phyloP scores from a whole-genome alignment of 345 rosid species.

The Turritis glabra region DNA sequence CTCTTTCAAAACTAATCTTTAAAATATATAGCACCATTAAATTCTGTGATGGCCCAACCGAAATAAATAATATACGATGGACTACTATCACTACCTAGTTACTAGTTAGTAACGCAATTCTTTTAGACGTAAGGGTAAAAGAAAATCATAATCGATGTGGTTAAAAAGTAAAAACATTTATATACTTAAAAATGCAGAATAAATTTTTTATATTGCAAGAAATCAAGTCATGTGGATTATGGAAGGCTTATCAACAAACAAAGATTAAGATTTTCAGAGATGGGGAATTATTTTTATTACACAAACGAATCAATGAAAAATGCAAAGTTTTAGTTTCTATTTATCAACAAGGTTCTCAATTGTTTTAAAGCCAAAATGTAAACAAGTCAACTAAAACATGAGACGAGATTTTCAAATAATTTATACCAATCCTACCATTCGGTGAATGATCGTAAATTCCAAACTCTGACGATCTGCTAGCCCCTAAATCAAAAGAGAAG shows the following conservation, averaged over 20 bases:
- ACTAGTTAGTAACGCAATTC: not conserved
- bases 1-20: not conserved
- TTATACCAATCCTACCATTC: not conserved
- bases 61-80: not conserved
- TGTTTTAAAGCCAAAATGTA: not conserved
- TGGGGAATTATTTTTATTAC: not conserved
- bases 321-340: not conserved
- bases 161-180: not conserved
- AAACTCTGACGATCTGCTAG: not conserved
- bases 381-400: not conserved
- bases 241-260: not conserved
- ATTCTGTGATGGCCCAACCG: not conserved
- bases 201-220: not conserved
- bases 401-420: not conserved
- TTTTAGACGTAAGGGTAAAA: not conserved
- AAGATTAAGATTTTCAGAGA: not conserved
- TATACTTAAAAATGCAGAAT: not conserved
- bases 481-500: not conserved
- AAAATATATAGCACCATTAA: not conserved
- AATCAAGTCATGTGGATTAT: not conserved
- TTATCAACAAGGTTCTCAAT: not conserved
- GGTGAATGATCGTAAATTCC: not conserved
- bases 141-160: not conserved
- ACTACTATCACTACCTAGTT: not conserved
- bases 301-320: conserved; percentile 9